phyloP scores from a whole-genome alignment of 2,329 filamentous ascomycete species.

The Cladophialophora psammophila region DNA sequence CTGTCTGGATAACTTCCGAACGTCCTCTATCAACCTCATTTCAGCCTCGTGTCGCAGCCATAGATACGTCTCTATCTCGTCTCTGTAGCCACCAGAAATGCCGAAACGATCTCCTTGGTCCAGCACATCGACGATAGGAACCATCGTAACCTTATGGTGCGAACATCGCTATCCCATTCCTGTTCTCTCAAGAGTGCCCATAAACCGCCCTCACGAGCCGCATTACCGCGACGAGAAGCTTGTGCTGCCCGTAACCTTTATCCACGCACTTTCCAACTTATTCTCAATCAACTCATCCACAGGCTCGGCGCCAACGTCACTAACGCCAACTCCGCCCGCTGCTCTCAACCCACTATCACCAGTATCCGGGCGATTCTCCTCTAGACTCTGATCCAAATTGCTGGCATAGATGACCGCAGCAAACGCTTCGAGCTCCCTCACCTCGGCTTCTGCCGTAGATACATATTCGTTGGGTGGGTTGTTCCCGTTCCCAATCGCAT shows the following conservation, averaged over 20 bases:
- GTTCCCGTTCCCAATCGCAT: constrained; percentile 78
- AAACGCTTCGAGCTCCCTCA: constrained; percentile 57
- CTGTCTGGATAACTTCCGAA: background rate
- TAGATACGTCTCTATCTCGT: background rate
- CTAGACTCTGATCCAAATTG: constrained; percentile 49
- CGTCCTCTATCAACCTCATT: background rate
- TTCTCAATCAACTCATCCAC: constrained; percentile 39
- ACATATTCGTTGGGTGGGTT: constrained; percentile 56
- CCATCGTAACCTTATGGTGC: background rate
- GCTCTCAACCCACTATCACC: constrained; percentile 32
- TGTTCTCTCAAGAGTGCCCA: background rate
- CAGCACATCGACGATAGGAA: background rate
- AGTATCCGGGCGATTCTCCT: constrained; percentile 27
- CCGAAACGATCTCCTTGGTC: background rate
- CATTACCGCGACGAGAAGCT: constrained; percentile 29
- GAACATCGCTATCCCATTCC: background rate
- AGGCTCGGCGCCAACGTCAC: constrained; percentile 29
- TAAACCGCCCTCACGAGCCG: background rate
- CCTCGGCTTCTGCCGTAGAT: constrained; percentile 53
- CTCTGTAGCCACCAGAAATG: background rate
- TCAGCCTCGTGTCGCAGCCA: background rate
- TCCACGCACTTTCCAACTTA: constrained; percentile 41
- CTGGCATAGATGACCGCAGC: constrained; percentile 59
- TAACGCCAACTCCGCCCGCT: constrained; percentile 33
- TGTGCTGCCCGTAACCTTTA: constrained; percentile 36